Evolutionary conservation across 192 early-diverging fungal species (phyloP), one percentile per base, ranked within the genome.

Genomic region (Bifiguratus adelaidae): DNA sequence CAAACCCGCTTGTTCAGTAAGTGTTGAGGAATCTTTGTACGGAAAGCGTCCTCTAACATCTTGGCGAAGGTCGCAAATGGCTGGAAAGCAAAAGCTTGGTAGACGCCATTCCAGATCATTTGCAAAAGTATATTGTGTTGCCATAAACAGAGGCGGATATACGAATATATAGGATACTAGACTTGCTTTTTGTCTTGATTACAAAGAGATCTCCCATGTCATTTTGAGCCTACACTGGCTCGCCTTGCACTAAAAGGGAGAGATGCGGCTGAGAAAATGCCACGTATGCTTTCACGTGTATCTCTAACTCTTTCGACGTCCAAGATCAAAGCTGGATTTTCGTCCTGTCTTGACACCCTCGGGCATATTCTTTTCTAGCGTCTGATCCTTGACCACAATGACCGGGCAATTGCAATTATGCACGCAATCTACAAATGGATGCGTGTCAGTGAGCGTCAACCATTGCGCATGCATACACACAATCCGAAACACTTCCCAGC

Each of bases 101-200:
- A 0, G 64, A 71, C 33, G 78, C 83, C 7, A 87, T 96, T 40
- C 92, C 92, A 9, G 74, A 74, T 24, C 82, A 89, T 59, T 63
- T 94, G 55, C 72, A 83, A 56, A 92, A 89, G 56, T 95, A 95
- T 65, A 68, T 91, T 59, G 80, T 76, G 8, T 68, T 89, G 20
- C 68, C 58, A 20, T 80, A 65, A 47, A 16, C 18, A n/a, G n/a
- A n/a, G n/a, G n/a, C n/a, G n/a, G n/a, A 11, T 7, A 52, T 3
- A 11, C 42, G 44, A 36, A 48, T 27, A 18, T 48, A 2, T 44
- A 18, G n/a, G n/a, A n/a, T n/a, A n/a, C n/a, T n/a, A n/a, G n/a
- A n/a, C n/a, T n/a, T n/a, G n/a, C n/a, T n/a, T n/a, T n/a, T n/a
- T n/a, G n/a, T n/a, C n/a, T n/a, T n/a, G n/a, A n/a, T n/a, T n/a